Evolutionary conservation across 805 yeast species (phyloP).

Genomic region (Yamadazyma phyllophila): DNA sequence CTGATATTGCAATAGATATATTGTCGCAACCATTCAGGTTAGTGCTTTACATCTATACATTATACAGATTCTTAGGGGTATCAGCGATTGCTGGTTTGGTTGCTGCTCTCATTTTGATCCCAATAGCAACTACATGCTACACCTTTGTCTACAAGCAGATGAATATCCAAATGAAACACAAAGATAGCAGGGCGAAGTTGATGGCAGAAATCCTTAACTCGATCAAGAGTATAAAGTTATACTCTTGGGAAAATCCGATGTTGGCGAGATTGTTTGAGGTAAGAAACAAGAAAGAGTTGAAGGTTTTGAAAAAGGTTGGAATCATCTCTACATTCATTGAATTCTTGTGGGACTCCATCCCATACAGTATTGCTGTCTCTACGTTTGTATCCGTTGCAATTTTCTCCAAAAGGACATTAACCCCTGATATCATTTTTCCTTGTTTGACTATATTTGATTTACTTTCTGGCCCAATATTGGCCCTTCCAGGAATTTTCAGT

Average conservation of each 20-base stretch:
- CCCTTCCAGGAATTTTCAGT: constrained; percentile 31
- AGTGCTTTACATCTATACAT: constrained; percentile 26
- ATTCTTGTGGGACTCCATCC: constrained; percentile 39
- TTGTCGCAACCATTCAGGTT: constrained; percentile 25
- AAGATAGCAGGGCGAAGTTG: constrained; percentile 36
- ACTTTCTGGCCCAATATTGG: constrained; percentile 33
- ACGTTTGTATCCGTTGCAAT: constrained; percentile 28
- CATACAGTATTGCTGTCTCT: constrained; percentile 35
- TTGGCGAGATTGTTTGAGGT: constrained; percentile 28
- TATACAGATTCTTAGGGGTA: constrained; percentile 32
- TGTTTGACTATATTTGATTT: constrained; percentile 37
- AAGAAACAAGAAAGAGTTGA: constrained; percentile 36
- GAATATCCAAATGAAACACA: constrained; percentile 25
- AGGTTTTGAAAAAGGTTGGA: constrained; percentile 27
- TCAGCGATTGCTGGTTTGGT: constrained; percentile 38
- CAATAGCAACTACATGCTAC: constrained; percentile 25
- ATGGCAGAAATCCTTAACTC: constrained; percentile 38
- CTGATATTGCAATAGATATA: constrained; percentile 18
- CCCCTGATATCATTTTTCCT: constrained; percentile 41
- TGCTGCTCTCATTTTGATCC: constrained; percentile 31
- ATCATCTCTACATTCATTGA: constrained; percentile 29
- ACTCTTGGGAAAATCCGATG: constrained; percentile 44
- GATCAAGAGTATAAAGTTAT: constrained; percentile 38
- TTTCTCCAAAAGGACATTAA: constrained; percentile 23
- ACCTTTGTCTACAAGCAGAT: constrained; percentile 11